Percentiles rank a stretch among this genome's conserved stretches.
Evolutionary conservation across 768 basidiomycete genomes (phyloP).

Genomic region (Hygrocybe punicea): DNA sequence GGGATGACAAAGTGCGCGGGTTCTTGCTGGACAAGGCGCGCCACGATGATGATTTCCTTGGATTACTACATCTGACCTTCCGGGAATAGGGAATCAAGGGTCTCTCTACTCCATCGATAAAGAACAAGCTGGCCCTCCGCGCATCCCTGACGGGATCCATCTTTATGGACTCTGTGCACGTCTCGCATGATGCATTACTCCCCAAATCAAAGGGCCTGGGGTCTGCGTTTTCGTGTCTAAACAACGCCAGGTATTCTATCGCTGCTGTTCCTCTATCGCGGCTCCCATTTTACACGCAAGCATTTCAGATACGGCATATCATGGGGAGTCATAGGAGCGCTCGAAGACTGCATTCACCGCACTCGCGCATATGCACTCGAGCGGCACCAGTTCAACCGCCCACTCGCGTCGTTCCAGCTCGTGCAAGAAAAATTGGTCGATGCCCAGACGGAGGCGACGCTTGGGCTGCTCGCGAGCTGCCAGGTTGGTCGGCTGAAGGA

Average conservation of each 20-base stretch:
- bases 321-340: slow-evolving; percentile 94
- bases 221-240: slow-evolving; percentile 89
- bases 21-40: slow-evolving; percentile 86
- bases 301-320: slow-evolving; percentile 73
- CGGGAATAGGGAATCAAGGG: slow-evolving; percentile 67
- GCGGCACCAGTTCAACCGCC: slow-evolving; percentile 84
- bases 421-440: slow-evolving; percentile 96
- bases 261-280: slow-evolving; percentile 1
- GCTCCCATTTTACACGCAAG: not conserved
- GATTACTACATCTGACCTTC: not conserved
- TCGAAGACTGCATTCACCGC: slow-evolving; percentile 83
- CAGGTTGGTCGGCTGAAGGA: slow-evolving; percentile 91
- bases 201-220: slow-evolving; percentile 75
- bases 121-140: slow-evolving; percentile 89
- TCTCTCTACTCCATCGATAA: slow-evolving; percentile 80
- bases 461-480: slow-evolving; percentile 72
- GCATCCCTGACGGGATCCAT: slow-evolving; percentile 82
- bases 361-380: slow-evolving; percentile 85
- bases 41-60: not conserved
- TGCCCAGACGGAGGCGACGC: slow-evolving; percentile 79
- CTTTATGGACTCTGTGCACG: slow-evolving; percentile 87
- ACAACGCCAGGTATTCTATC: slow-evolving; percentile 66
- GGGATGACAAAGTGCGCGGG: slow-evolving; percentile 87
- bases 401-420: slow-evolving; percentile 94
- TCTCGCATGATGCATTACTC: slow-evolving; percentile 70